A percentile compares a stretch with the other conserved stretches of the same genome.
These are phyloP conservation scores for Eleusine indica DNA, from an alignment of 176 grass and related monocot species.

Conservation along the genomic window DNA sequence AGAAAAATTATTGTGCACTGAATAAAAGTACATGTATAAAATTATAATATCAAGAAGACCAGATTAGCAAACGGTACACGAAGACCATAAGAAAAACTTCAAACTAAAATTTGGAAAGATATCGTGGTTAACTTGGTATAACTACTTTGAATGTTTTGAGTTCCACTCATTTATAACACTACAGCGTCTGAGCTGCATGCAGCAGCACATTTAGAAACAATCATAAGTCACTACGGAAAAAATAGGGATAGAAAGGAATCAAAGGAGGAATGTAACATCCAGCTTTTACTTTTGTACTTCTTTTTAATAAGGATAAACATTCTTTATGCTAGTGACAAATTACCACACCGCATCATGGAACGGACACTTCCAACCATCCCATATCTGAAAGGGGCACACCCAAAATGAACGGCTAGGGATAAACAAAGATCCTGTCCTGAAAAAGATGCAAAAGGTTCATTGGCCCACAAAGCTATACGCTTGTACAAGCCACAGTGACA, in stretches of 20 bases:
- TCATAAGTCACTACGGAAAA: background rate
- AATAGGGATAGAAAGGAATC: background rate
- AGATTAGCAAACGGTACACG: background rate
- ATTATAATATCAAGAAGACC: background rate
- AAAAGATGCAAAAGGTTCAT: conserved; percentile 15
- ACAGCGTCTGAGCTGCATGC: too few relatives aligned
- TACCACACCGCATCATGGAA: background rate
- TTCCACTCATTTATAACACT: too few relatives aligned
- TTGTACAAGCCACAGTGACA: background rate
- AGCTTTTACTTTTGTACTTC: background rate
- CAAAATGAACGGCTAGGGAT: background rate
- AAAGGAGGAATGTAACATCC: background rate
- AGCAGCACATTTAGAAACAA: too few relatives aligned
- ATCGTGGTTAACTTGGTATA: too few relatives aligned
- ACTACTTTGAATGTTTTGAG: too few relatives aligned
- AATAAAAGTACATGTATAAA: background rate
- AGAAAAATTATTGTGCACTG: background rate
- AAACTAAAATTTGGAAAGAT: too few relatives aligned
- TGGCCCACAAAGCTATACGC: background rate
- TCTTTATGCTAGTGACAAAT: background rate
- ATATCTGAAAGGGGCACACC: background rate
- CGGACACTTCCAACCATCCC: conserved; percentile 21
- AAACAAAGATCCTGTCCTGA: background rate
- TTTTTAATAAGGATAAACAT: background rate
- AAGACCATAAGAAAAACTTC: background rate